These are phyloP conservation scores for Chamaecyparis obtusa DNA, from an alignment of 75 land plant genomes.

Conservation along the genomic window DNA sequence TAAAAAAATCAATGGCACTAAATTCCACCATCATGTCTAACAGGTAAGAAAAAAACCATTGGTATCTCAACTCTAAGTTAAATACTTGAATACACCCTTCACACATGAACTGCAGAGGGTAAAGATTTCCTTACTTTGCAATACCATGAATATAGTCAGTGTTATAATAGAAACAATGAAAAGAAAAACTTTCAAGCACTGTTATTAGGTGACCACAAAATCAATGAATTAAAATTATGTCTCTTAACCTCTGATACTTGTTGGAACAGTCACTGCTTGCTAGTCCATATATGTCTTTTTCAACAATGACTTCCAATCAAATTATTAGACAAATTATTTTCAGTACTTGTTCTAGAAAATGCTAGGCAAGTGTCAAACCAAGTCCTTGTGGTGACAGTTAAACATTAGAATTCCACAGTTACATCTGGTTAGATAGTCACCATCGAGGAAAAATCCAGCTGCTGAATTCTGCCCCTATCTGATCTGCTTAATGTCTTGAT, in stretches of 20 bases:
- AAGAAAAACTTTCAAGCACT: neutral
- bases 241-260: neutral
- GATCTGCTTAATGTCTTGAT: too few relatives aligned
- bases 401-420: too few relatives aligned
- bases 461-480: too few relatives aligned
- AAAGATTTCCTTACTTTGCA: neutral
- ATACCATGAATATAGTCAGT: neutral
- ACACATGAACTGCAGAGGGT: neutral
- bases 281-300: neutral
- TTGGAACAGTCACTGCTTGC: neutral
- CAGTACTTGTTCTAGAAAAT: neutral
- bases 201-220: neutral
- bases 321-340: too few relatives aligned
- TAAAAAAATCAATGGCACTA: neutral
- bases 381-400: too few relatives aligned
- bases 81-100: neutral
- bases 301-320: too few relatives aligned
- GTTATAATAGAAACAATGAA: neutral
- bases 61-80: neutral
- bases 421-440: too few relatives aligned
- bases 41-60: neutral
- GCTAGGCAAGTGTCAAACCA: too few relatives aligned
- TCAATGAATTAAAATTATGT: neutral
- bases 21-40: neutral
- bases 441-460: too few relatives aligned